phyloP scores from a whole-genome alignment of 2,329 filamentous ascomycete genomes.

The Cyclaneusma minus region DNA sequence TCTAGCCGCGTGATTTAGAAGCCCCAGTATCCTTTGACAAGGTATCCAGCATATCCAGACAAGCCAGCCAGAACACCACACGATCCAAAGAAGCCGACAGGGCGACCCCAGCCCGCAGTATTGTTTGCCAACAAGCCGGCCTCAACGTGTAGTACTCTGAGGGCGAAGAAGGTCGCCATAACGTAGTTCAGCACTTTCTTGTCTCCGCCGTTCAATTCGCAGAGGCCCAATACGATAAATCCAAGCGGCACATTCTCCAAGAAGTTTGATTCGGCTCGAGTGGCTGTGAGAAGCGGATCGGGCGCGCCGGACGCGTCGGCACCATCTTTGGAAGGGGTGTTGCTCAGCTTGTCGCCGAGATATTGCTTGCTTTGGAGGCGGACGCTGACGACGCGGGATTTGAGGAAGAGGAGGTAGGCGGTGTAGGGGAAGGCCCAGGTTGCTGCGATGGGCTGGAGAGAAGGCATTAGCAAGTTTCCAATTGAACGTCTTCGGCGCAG shows the following conservation, averaged over 20 bases:
- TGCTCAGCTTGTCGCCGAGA: conserved; percentile 5
- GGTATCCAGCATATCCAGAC: too few relatives aligned
- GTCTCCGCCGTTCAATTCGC: conserved; percentile 20
- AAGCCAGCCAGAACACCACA: conserved; percentile 5
- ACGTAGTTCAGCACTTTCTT: conserved; percentile 5
- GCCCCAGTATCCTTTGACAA: too few relatives aligned
- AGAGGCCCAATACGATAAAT: conserved; percentile 33
- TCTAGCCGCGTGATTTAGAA: too few relatives aligned
- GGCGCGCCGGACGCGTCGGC: not conserved
- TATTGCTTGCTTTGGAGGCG: conserved; percentile 5
- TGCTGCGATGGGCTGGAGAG: conserved; percentile 6
- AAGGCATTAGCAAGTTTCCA: conserved; percentile 1
- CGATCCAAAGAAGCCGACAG: conserved; percentile 7
- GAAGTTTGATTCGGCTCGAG: conserved; percentile 8
- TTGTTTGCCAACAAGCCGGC: conserved; percentile 5
- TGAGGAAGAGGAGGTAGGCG: conserved; percentile 8
- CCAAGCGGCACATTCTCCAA: conserved; percentile 25
- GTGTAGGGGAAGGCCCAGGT: conserved; percentile 8
- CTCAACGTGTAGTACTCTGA: conserved; percentile 6
- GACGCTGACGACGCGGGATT: conserved; percentile 5
- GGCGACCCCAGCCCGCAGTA: conserved; percentile 7
- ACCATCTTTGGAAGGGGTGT: not conserved
- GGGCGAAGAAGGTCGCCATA: conserved; percentile 6
- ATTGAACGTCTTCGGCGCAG: conserved; percentile 2
- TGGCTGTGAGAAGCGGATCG: conserved; percentile 3